Evolutionary conservation across 495 filamentous ascomycete species (phyloP).

Genomic region (Neurospora terricola): DNA sequence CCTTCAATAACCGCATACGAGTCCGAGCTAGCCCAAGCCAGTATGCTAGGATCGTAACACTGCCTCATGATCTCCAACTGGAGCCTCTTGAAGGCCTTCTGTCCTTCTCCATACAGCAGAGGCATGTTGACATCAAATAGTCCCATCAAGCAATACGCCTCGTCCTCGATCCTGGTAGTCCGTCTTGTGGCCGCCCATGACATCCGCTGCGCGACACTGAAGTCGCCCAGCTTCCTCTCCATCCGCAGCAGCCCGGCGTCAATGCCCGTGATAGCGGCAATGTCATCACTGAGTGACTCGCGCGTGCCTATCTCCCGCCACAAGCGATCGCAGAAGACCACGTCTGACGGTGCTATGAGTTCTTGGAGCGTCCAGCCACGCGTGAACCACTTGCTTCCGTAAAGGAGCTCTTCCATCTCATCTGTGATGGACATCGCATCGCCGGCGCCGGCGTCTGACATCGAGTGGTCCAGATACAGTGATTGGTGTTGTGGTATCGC

Average conservation of each 20-base stretch:
- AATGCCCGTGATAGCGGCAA: slow-evolving; percentile 22
- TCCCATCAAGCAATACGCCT: slow-evolving; percentile 16
- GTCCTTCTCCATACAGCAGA: slow-evolving; percentile 15
- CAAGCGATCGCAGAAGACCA: slow-evolving; percentile 21
- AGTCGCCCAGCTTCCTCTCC: not conserved
- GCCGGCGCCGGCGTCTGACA: slow-evolving; percentile 8
- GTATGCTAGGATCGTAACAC: slow-evolving; percentile 7
- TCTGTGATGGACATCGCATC: not conserved
- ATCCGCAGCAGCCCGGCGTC: slow-evolving; percentile 1
- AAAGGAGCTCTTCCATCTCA: not conserved
- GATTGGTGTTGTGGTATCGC: not conserved
- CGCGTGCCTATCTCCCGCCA: slow-evolving; percentile 21
- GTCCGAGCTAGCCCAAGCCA: slow-evolving; percentile 9
- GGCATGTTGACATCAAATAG: slow-evolving; percentile 16
- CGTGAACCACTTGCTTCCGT: slow-evolving; percentile 23
- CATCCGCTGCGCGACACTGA: slow-evolving; percentile 10
- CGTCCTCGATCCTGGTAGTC: slow-evolving; percentile 17
- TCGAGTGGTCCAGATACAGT: not conserved
- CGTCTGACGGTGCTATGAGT: slow-evolving; percentile 22
- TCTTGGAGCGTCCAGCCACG: slow-evolving; percentile 37
- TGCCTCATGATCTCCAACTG: slow-evolving; percentile 12
- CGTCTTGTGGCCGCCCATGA: slow-evolving; percentile 11
- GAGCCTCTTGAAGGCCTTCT: slow-evolving; percentile 10
- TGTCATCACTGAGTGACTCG: not conserved
- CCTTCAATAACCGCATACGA: slow-evolving; percentile 2